Evolutionary conservation across 148 eudicot species (phyloP), one percentile per base, ranked within the genome.

Genomic region (Dysphania ambrosioides): DNA sequence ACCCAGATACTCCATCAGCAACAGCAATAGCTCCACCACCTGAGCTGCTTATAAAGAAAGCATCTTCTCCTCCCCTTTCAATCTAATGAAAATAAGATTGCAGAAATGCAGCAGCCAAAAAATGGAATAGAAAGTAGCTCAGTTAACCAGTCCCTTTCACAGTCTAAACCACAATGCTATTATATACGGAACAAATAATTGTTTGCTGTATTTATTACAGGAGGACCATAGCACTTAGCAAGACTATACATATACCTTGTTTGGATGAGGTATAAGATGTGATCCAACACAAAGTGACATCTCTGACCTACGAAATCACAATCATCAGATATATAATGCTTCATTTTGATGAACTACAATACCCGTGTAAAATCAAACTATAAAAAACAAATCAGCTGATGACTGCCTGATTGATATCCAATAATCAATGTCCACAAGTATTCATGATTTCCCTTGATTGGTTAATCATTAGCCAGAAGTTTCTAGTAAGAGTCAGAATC

Each of bases 1-100:
- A 92, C 98, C 98, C 98, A 32, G 98, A 95, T 7, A 95, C 98
- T 70, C 98, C 98, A 86, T 95, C 98, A 34, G 98, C 98, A 77
- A 95, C 97, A 62, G 92, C 93, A 68, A 95, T 80, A 36, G 79
- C 91, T 78, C 93, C 97, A 49, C 96, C 96, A 61, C 74, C 75
- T 56, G 78, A 82, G 79, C 82, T 81, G 83, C 96, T 95, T 65
- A 90, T 83, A 56, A 88, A 90, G 82, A 90, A 95, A 3, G 98
- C 98, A 77, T 95, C 98, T 80, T 95, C 98, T 64, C 98, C 98
- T 61, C 98, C 98, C 70, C 79, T 88, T 36, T 86, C 97, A 16
- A 95, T 88, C 98, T 95, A 83, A n/a, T 44, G 4, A 75, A 71
- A 47, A 63, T 1, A 71, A 77, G 51, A 51, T 63, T 13, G 2